A percentile compares a stretch with the other conserved stretches of the same genome.
Conservation (phyloP, 1,284 basidiomycete genomes). For the Mycosarcoma mackinlayi region DNA sequence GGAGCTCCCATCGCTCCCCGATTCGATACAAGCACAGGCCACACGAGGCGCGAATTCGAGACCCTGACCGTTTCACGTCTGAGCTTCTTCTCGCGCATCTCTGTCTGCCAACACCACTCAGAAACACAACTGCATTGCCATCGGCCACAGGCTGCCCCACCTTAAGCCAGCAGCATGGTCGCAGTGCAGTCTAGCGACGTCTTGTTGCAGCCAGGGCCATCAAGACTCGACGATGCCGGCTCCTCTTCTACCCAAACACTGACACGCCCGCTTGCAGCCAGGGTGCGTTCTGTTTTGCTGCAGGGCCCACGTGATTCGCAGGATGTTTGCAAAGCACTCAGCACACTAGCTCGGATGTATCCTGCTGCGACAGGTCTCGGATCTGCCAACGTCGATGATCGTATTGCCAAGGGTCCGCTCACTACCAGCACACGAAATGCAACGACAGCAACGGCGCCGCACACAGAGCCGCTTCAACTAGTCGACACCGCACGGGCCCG, state of each 20-base stretch:
- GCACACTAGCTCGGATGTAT: constrained; percentile 42
- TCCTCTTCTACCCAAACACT: constrained; percentile 9
- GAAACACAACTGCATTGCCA: not conserved
- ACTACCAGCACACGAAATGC: not conserved
- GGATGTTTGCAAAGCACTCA: constrained; percentile 21
- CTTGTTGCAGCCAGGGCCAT: constrained; percentile 10
- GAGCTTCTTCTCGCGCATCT: too few relatives aligned
- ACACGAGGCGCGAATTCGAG: too few relatives aligned
- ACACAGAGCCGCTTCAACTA: not conserved
- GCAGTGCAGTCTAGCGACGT: not conserved
- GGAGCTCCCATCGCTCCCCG: too few relatives aligned
- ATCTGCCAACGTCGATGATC: not conserved
- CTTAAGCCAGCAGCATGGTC: constrained; percentile 8
- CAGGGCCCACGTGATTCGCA: constrained; percentile 22
- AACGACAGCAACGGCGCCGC: not conserved
- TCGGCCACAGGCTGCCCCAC: not conserved
- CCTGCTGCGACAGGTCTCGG: constrained; percentile 3
- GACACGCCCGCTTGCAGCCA: constrained; percentile 26
- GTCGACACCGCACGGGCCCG: constrained; percentile 73
- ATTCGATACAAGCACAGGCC: too few relatives aligned
- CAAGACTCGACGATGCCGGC: constrained; percentile 2
- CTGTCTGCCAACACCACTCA: not conserved
- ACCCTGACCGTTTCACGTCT: too few relatives aligned
- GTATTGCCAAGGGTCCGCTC: not conserved
- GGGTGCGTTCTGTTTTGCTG: constrained; percentile 34